phyloP scores from a whole-genome alignment of 2,329 filamentous ascomycete species.

The Venturia pyrina region DNA sequence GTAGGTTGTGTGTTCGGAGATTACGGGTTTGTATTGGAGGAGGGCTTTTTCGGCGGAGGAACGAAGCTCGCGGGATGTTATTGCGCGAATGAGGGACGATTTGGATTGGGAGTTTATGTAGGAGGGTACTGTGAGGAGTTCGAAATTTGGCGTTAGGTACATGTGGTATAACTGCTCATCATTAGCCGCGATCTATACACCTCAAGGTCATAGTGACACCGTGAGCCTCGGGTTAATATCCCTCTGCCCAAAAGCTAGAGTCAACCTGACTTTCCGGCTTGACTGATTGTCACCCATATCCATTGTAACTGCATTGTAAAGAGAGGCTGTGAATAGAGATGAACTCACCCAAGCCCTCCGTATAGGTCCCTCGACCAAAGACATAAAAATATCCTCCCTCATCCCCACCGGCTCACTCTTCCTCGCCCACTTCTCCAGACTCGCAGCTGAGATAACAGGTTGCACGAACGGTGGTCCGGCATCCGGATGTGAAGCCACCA shows the following conservation, averaged over 20 bases:
- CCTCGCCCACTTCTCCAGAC: conserved; percentile 34
- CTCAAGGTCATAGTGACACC: background rate
- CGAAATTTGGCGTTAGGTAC: conserved; percentile 66
- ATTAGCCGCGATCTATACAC: background rate
- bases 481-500: conserved; percentile 52
- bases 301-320: too few relatives aligned
- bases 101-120: conserved; percentile 58
- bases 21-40: conserved; percentile 49
- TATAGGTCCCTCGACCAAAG: conserved; percentile 66
- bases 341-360: conserved; percentile 70
- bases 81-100: conserved; percentile 51
- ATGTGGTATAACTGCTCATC: conserved; percentile 58
- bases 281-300: too few relatives aligned
- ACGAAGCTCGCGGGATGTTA: conserved; percentile 57
- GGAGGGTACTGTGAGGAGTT: conserved; percentile 54
- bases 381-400: conserved; percentile 42
- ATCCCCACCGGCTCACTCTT: conserved; percentile 26
- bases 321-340: conserved; percentile 1
- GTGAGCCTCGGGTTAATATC: too few relatives aligned
- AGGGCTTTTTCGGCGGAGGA: conserved; percentile 67
- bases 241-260: too few relatives aligned
- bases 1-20: conserved; percentile 48
- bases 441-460: conserved; percentile 14
- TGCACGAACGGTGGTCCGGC: conserved; percentile 14
- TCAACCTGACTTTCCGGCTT: too few relatives aligned